These are phyloP conservation scores for Fremontodendron californicum DNA, from an alignment of 345 rosid genomes.

Conservation along the genomic window DNA sequence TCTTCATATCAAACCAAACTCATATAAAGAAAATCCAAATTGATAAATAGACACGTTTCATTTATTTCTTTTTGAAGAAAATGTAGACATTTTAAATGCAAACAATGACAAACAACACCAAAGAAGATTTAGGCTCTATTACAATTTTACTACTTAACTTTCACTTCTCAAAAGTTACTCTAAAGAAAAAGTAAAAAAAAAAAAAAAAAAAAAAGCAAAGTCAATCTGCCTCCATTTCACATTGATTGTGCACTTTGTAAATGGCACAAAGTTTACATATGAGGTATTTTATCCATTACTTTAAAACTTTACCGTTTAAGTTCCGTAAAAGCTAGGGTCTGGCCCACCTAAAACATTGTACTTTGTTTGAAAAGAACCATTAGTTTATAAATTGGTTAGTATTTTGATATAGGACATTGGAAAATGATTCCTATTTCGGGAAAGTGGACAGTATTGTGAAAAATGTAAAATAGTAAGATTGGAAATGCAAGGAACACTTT, in stretches of 20 bases:
- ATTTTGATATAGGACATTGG: background rate
- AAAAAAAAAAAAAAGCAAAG: no score
- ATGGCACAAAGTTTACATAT: background rate
- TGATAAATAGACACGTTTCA: background rate
- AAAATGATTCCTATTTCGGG: background rate
- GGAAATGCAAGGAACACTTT: background rate
- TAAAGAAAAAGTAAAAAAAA: background rate
- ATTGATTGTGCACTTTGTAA: background rate
- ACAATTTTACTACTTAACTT: background rate
- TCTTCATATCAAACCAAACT: background rate
- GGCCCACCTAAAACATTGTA: background rate
- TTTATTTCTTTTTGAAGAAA: background rate
- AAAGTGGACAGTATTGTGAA: background rate
- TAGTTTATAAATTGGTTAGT: background rate
- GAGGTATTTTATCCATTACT: background rate
- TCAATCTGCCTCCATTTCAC: background rate
- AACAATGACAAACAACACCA: background rate
- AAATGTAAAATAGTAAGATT: background rate
- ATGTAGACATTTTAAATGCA: background rate
- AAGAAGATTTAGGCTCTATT: background rate
- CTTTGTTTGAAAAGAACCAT: background rate
- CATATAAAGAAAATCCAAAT: background rate
- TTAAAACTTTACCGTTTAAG: background rate
- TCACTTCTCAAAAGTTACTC: background rate
- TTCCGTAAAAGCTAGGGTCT: background rate